These are phyloP conservation scores for Saxophila tyrrhenica DNA, from an alignment of 495 filamentous ascomycete species.

Conservation along the genomic window DNA sequence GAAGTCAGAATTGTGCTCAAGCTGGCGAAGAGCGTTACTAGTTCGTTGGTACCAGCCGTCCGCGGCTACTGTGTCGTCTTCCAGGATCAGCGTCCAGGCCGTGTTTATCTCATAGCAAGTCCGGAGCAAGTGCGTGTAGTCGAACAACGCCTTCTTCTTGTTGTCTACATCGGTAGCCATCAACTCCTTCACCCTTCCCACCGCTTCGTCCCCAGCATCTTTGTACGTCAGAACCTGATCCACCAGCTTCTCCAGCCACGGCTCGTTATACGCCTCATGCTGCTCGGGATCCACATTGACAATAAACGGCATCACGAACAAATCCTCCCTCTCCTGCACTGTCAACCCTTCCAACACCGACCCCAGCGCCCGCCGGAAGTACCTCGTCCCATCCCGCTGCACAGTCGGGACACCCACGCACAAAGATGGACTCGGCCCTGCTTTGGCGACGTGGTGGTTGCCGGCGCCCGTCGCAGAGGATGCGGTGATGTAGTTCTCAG, in stretches of 20 bases:
- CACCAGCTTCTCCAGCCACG: conserved; percentile 38
- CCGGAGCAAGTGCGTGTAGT: conserved; percentile 39
- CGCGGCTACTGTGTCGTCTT: conserved; percentile 44
- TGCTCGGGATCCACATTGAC: conserved; percentile 36
- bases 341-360: conserved; percentile 41
- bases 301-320: conserved; percentile 43
- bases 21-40: conserved; percentile 29
- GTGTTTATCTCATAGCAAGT: conserved; percentile 36
- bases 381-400: conserved; percentile 22
- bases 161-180: conserved; percentile 24
- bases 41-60: conserved; percentile 42
- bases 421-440: conserved; percentile 3
- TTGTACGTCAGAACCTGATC: conserved; percentile 40
- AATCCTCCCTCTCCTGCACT: conserved; percentile 32
- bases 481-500: conserved; percentile 26
- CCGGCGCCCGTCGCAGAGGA: conserved; percentile 12
- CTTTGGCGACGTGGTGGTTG: background rate
- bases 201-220: conserved; percentile 13
- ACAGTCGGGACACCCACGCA: conserved; percentile 23
- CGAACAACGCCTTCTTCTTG: conserved; percentile 37
- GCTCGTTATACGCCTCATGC: conserved; percentile 40
- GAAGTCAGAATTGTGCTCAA: conserved; percentile 19
- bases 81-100: conserved; percentile 41
- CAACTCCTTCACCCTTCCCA: conserved; percentile 20
- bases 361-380: conserved; percentile 39